Evolutionary conservation across 208 protist genomes (phyloP).

Genomic region (Paratrypanosoma confusum): DNA sequence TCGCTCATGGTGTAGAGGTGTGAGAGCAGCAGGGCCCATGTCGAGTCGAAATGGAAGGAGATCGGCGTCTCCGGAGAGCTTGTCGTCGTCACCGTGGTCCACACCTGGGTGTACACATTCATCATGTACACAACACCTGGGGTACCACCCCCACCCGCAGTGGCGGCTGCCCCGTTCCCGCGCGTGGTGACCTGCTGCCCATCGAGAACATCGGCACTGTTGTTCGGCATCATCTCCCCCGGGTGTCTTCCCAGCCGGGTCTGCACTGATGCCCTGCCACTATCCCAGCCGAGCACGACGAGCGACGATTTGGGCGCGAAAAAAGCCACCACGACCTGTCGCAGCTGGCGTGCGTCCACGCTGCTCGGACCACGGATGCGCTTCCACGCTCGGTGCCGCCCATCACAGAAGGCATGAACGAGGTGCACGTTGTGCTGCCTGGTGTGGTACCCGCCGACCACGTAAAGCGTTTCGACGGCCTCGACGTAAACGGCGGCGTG

Average conservation of each 20-base stretch:
- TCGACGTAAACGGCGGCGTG: conserved; percentile 66
- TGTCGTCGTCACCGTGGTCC: conserved; percentile 51
- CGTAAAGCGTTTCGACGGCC: conserved; percentile 40
- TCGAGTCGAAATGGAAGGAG: conserved; percentile 52
- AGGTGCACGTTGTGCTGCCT: conserved; percentile 73
- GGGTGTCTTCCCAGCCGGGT: neutral
- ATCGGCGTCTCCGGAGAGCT: conserved; percentile 62
- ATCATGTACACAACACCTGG: conserved; percentile 67
- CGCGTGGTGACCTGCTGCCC: too few species aligned
- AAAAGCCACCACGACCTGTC: conserved; percentile 49
- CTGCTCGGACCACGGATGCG: conserved; percentile 50
- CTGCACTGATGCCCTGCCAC: neutral
- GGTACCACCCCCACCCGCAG: too few species aligned
- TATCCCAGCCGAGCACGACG: conserved; percentile 54
- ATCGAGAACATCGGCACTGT: too few species aligned
- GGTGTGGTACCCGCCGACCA: conserved; percentile 81
- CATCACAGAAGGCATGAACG: conserved; percentile 72
- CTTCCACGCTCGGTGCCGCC: conserved; percentile 67
- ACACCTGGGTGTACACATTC: conserved; percentile 51
- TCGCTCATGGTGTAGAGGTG: conserved; percentile 39
- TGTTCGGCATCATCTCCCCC: conserved; percentile 10
- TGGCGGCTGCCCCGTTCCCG: too few species aligned
- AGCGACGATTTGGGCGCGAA: conserved; percentile 22
- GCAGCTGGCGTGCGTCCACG: conserved; percentile 63
- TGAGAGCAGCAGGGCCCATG: conserved; percentile 55